phyloP scores from a whole-genome alignment of 2,329 filamentous ascomycete species.

The Fusarium decemcellulare region DNA sequence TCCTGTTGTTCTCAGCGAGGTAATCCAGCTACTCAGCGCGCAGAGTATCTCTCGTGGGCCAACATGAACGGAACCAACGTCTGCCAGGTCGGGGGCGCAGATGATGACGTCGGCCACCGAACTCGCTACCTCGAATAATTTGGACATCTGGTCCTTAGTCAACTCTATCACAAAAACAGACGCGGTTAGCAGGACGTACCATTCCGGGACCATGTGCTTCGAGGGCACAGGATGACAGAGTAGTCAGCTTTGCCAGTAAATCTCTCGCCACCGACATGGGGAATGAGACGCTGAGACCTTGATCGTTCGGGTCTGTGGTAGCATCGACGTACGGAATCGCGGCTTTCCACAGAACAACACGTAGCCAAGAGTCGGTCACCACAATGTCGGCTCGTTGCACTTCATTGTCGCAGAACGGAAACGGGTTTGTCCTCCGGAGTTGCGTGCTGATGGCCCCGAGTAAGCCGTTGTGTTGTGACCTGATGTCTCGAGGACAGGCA shows the following conservation, averaged over 20 bases:
- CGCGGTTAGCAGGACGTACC: background rate
- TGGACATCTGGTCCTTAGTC: slow-evolving; percentile 12
- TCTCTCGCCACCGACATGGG: slow-evolving; percentile 25
- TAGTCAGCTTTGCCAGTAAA: slow-evolving; percentile 19
- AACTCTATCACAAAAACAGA: background rate
- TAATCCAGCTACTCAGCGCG: slow-evolving; percentile 22
- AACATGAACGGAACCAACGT: slow-evolving; percentile 11
- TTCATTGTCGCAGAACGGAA: slow-evolving; percentile 22
- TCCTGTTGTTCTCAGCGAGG: slow-evolving; percentile 17
- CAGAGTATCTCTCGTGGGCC: slow-evolving; percentile 22
- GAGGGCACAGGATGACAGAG: slow-evolving; percentile 21
- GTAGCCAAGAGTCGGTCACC: slow-evolving; percentile 26
- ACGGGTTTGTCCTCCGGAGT: background rate
- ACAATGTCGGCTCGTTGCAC: slow-evolving; percentile 23
- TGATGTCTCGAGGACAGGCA: slow-evolving; percentile 17
- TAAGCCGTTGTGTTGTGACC: slow-evolving; percentile 11
- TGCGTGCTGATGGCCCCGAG: slow-evolving; percentile 24
- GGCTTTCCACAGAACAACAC: slow-evolving; percentile 29
- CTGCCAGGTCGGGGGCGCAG: slow-evolving; percentile 27
- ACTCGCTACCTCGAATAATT: slow-evolving; percentile 31
- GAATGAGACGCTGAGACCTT: slow-evolving; percentile 24
- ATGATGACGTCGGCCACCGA: slow-evolving; percentile 30
- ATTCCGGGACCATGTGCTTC: slow-evolving; percentile 28
- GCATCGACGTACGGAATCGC: slow-evolving; percentile 21
- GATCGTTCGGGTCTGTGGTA: slow-evolving; percentile 21